Percentiles rank a stretch among this genome's conserved stretches.
phyloP scores from a whole-genome alignment of 2,329 filamentous ascomycete genomes.

The Aspergillus amoenus region DNA sequence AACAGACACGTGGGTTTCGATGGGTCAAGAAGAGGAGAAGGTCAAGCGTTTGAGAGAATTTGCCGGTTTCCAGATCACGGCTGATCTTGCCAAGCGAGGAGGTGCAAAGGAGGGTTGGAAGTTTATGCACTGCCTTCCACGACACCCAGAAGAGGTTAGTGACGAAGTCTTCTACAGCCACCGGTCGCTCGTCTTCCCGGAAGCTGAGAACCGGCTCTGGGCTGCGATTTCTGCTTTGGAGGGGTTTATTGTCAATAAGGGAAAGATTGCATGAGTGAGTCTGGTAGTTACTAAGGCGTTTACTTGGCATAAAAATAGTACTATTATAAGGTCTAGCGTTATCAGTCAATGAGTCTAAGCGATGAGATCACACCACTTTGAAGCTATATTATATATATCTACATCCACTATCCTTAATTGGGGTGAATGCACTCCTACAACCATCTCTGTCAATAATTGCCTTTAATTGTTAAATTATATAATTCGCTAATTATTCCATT shows the following conservation, averaged over 20 bases:
- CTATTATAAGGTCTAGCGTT: not conserved
- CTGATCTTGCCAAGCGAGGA: constrained; percentile 76
- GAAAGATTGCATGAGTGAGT: constrained; percentile 57
- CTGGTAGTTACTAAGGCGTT: too few species aligned
- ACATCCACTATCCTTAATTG: not conserved
- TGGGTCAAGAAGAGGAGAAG: constrained; percentile 91
- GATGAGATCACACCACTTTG: not conserved
- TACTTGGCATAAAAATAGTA: not conserved
- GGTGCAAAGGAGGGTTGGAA: constrained; percentile 89
- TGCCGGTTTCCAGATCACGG: constrained; percentile 86
- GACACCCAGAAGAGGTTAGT: constrained; percentile 87
- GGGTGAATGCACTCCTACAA: too few species aligned
- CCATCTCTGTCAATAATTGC: not conserved
- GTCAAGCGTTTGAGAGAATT: constrained; percentile 77
- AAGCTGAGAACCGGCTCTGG: constrained; percentile 94
- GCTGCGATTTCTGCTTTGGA: constrained; percentile 83
- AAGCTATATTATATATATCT: not conserved
- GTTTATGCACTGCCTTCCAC: constrained; percentile 97
- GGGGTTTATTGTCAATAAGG: constrained; percentile 91
- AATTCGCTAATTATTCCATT: not conserved
- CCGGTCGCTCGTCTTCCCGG: constrained; percentile 83
- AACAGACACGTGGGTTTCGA: constrained; percentile 97
- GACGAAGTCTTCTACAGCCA: constrained; percentile 93
- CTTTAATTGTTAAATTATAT: not conserved
- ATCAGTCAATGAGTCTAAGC: not conserved